Percentiles rank a stretch among this genome's conserved stretches.
Evolutionary conservation across 2,329 filamentous ascomycete genomes (phyloP).

Genomic region (Berkeleyomyces rouxiae): DNA sequence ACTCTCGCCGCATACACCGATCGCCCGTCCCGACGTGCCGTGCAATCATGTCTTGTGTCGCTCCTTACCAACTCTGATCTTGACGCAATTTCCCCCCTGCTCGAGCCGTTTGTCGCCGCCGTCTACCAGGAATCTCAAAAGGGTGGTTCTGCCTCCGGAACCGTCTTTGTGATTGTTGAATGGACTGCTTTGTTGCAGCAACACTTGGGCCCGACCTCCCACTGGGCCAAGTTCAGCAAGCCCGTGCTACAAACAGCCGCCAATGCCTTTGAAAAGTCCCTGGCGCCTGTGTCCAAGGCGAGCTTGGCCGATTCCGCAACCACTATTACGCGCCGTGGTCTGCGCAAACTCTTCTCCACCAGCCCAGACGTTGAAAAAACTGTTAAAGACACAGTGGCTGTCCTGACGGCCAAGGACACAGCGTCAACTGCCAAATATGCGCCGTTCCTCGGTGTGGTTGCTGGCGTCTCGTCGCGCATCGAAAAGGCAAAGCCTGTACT

Average conservation of each 20-base stretch:
- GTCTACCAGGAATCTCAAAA: constrained; percentile 62
- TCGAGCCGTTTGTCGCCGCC: constrained; percentile 48
- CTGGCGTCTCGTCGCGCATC: constrained; percentile 68
- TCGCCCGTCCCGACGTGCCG: constrained; percentile 64
- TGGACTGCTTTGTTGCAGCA: constrained; percentile 76
- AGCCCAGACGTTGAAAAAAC: constrained; percentile 40
- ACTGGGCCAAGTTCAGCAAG: constrained; percentile 47
- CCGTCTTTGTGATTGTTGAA: constrained; percentile 75
- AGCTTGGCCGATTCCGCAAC: constrained; percentile 58
- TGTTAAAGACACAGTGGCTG: constrained; percentile 44
- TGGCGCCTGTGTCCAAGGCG: constrained; percentile 45
- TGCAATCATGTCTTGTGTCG: constrained; percentile 64
- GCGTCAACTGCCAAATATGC: constrained; percentile 53
- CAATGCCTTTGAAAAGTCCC: constrained; percentile 59
- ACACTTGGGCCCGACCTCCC: constrained; percentile 41
- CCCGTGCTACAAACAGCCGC: constrained; percentile 55
- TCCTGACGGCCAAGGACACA: constrained; percentile 51
- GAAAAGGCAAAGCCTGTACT: constrained; percentile 44
- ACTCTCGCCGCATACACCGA: constrained; percentile 82
- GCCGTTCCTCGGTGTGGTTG: constrained; percentile 66
- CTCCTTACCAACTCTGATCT: constrained; percentile 39
- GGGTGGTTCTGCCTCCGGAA: constrained; percentile 56
- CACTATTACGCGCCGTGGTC: constrained; percentile 59
- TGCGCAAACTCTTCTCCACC: constrained; percentile 55
- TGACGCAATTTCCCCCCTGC: constrained; percentile 31